Evolutionary conservation across 2,329 filamentous ascomycete species (phyloP).

Genomic region (Parafenestella ontariensis): DNA sequence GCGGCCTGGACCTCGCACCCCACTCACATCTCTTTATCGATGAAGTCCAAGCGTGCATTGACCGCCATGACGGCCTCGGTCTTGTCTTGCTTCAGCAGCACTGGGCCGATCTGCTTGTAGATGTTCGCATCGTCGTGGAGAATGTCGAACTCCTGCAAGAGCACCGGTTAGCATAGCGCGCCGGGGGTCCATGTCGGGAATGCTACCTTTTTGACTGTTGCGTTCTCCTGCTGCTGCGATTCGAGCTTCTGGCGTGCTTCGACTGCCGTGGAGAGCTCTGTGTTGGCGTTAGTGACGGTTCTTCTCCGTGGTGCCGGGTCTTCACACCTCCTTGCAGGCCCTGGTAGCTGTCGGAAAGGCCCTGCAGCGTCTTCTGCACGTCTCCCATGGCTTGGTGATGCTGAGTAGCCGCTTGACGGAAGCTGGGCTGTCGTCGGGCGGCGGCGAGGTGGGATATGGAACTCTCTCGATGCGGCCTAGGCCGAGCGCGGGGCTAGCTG

Average conservation of each 20-base stretch:
- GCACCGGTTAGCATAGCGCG: slow-evolving; percentile 3
- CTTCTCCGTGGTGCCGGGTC: not conserved
- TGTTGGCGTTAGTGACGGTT: not conserved
- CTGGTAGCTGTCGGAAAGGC: slow-evolving; percentile 85
- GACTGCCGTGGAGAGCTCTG: slow-evolving; percentile 81
- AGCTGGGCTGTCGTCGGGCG: slow-evolving; percentile 18
- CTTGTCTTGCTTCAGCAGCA: slow-evolving; percentile 93
- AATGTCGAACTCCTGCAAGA: slow-evolving; percentile 75
- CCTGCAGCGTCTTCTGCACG: slow-evolving; percentile 78
- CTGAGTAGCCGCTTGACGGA: slow-evolving; percentile 33
- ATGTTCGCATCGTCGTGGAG: slow-evolving; percentile 85
- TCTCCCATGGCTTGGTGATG: slow-evolving; percentile 54
- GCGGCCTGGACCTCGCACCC: not conserved
- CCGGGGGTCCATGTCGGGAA: not conserved
- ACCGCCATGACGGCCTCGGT: slow-evolving; percentile 89
- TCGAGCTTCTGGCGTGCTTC: slow-evolving; percentile 88
- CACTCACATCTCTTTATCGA: slow-evolving; percentile 87
- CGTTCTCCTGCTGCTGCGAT: slow-evolving; percentile 92
- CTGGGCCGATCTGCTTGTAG: slow-evolving; percentile 94
- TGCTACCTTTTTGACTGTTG: slow-evolving; percentile 80
- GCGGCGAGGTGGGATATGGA: slow-evolving; percentile 31
- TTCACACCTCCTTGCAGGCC: slow-evolving; percentile 79
- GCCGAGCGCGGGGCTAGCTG: slow-evolving; percentile 25
- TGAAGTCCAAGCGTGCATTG: slow-evolving; percentile 88
- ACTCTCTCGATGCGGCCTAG: slow-evolving; percentile 33